Base-by-base conservation (phyloP, 1,284 basidiomycete species). In the Cryptococcus sp. region DNA sequence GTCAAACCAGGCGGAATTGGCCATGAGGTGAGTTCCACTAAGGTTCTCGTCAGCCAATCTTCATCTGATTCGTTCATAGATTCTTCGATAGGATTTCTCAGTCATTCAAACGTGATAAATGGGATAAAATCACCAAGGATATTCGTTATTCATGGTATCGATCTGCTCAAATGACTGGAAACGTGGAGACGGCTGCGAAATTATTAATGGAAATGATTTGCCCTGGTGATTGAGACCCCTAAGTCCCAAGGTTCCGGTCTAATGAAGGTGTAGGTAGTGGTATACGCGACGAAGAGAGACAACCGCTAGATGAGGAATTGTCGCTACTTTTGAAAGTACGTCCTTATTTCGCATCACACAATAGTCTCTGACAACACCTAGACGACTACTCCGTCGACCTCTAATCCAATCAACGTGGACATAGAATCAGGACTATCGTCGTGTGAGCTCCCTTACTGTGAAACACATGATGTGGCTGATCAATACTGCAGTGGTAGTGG, bases 11-110 rank as follows among this genome's bases (percentile, higher is more conserved):
- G 86, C 86, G 64, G 88, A 90, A 52, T 83, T 89, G 81, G 90
- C 90, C 5, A 83, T 90, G 67, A 82, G 84, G 88, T 89, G 55
- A 52, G 80, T 67, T 6, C 4, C 42, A 35, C 31, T 36, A 4
- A 42, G 43, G 4, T 51, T 23, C 45, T 33, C 11, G 4, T 42
- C 13, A 14, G 38, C 55, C 44, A 7, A 30, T 34, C 31, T 41
- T 47, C 23, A 35, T 33, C 8, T 30, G 32, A 37, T 46, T 31
- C 7, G 4, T 14, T 5, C 3, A 36, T 49, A 92, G 89, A 47
- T 95, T 94, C 76, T 90, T 92, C 69, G 89, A 92, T 65, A 83
- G 89, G 34, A 94, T 95, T 57, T 85, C 87, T 1, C 86, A 83
- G 67, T 87, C 85, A 0, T 95, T 94, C 70, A 82, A 86, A n/a